A percentile compares a stretch with the other conserved stretches of the same genome.
These are phyloP conservation scores for Penicillium hesseltinei DNA, from an alignment of 2,329 filamentous ascomycete species.

Conservation along the genomic window DNA sequence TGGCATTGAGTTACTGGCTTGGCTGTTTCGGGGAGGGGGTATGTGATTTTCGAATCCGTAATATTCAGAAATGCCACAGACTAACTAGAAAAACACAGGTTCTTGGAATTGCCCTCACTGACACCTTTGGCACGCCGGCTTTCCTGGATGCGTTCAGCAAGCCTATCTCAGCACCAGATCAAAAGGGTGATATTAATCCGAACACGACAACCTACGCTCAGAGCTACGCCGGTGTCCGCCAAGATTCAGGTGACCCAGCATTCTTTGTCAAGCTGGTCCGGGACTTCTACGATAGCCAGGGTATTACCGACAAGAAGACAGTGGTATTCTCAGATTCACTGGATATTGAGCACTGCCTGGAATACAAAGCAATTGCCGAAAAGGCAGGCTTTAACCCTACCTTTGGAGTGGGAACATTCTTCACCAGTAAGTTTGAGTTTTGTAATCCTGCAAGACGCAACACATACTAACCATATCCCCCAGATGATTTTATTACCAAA, in stretches of 20 bases:
- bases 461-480: background rate
- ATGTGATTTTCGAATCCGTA: slow-evolving; percentile 16
- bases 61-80: background rate
- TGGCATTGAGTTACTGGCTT: slow-evolving; percentile 83
- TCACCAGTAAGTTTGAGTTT: slow-evolving; percentile 63
- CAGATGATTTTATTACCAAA: slow-evolving; percentile 76
- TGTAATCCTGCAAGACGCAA: background rate
- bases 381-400: slow-evolving; percentile 76
- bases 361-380: slow-evolving; percentile 84
- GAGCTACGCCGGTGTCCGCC: slow-evolving; percentile 77
- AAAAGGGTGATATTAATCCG: slow-evolving; percentile 33
- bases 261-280: slow-evolving; percentile 77
- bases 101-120: slow-evolving; percentile 84
- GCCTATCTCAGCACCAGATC: slow-evolving; percentile 49
- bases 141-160: slow-evolving; percentile 83
- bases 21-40: slow-evolving; percentile 80
- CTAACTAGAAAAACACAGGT: slow-evolving; percentile 46
- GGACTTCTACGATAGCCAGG: slow-evolving; percentile 73
- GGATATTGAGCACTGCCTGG: slow-evolving; percentile 83
- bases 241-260: slow-evolving; percentile 84
- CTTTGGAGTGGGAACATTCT: slow-evolving; percentile 92
- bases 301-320: slow-evolving; percentile 76
- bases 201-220: slow-evolving; percentile 68
- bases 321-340: slow-evolving; percentile 96
- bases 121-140: slow-evolving; percentile 89